Evolutionary conservation across 2,329 filamentous ascomycete genomes (phyloP).

Genomic region (Sclerotinia minor): DNA sequence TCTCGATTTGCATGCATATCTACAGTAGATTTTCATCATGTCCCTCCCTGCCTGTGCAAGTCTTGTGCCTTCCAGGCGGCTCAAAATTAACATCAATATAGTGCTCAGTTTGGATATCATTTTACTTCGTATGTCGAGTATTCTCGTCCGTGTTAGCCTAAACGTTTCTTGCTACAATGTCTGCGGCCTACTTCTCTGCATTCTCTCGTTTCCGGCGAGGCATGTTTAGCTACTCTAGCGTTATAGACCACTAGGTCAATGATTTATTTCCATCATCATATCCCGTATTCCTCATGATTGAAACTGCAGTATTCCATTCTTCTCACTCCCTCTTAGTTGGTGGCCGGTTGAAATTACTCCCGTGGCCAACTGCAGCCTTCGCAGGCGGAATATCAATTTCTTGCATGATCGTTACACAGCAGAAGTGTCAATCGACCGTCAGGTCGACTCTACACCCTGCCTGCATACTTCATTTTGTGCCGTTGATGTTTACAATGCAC

Average conservation of each 20-base stretch:
- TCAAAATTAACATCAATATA: slow-evolving; percentile 2
- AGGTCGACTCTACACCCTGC: slow-evolving; percentile 7
- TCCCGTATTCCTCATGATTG: background rate
- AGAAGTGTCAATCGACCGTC: slow-evolving; percentile 12
- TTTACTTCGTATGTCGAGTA: background rate
- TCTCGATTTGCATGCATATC: slow-evolving; percentile 2
- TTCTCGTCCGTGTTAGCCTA: background rate
- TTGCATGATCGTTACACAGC: slow-evolving; percentile 21
- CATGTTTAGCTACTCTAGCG: background rate
- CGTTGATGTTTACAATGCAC: slow-evolving; percentile 11
- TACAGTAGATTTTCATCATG: background rate
- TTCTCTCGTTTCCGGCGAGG: background rate
- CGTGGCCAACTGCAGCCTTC: background rate
- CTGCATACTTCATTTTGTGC: background rate
- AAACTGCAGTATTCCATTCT: background rate
- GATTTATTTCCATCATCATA: background rate
- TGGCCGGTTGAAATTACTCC: background rate
- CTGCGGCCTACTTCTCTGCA: background rate
- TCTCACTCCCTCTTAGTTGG: background rate
- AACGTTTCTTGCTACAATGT: background rate
- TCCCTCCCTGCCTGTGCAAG: background rate
- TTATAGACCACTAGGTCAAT: background rate
- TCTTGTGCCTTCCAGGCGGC: background rate
- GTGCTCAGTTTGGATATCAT: background rate
- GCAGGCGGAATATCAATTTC: background rate